A percentile compares a stretch with the other conserved stretches of the same genome.
Evolutionary conservation across 192 early-diverging fungal genomes (phyloP).

Genomic region (Entomortierella parvispora): DNA sequence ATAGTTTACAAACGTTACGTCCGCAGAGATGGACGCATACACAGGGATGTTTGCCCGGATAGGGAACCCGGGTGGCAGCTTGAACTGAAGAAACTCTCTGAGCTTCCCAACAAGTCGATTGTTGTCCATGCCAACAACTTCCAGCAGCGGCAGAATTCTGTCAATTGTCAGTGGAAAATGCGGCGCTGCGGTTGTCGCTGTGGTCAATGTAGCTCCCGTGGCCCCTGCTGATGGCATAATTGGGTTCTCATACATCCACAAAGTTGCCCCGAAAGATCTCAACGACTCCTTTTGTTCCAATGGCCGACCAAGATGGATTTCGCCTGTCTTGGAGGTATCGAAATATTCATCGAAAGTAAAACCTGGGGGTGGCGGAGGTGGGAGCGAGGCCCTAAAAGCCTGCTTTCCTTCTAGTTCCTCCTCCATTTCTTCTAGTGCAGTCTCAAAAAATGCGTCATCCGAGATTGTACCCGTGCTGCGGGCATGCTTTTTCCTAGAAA

Average conservation of each 20-base stretch:
- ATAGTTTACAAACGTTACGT: slow-evolving; percentile 52
- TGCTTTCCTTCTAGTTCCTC: slow-evolving; percentile 11
- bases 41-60: slow-evolving; percentile 50
- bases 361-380: slow-evolving; percentile 23
- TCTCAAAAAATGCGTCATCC: slow-evolving; percentile 49
- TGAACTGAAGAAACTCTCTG: slow-evolving; percentile 46
- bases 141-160: slow-evolving; percentile 42
- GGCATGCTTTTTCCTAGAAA: slow-evolving; percentile 46
- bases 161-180: slow-evolving; percentile 50
- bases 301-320: slow-evolving; percentile 43
- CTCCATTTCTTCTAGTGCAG: slow-evolving; percentile 24
- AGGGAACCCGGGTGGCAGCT: slow-evolving; percentile 45
- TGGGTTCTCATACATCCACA: slow-evolving; percentile 55
- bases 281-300: slow-evolving; percentile 44
- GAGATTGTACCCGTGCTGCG: slow-evolving; percentile 44
- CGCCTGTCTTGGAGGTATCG: slow-evolving; percentile 22
- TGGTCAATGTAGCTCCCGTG: background rate
- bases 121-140: slow-evolving; percentile 51
- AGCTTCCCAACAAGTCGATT: slow-evolving; percentile 50
- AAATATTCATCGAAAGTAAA: slow-evolving; percentile 49
- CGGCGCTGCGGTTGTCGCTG: background rate
- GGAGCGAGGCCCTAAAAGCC: slow-evolving; percentile 26
- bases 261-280: slow-evolving; percentile 40
- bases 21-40: slow-evolving; percentile 40
- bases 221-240: no score